Evolutionary conservation across 495 filamentous ascomycete genomes (phyloP), one percentile per base, ranked within the genome.

Genomic region (Chaetomium fimeti): DNA sequence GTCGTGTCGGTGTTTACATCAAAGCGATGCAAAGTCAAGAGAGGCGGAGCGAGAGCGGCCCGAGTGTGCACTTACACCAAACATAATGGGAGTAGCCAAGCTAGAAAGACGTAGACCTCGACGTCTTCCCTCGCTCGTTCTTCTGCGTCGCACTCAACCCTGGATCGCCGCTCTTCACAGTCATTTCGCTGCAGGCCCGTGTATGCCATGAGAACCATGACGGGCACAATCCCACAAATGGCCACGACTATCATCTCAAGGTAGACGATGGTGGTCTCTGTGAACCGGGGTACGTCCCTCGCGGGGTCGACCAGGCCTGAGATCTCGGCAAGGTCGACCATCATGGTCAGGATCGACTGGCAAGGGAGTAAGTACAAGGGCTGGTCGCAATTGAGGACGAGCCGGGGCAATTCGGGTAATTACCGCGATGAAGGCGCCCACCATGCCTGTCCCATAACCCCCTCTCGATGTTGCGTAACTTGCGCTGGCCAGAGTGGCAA

Each of bases 401-500:
- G n/a, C n/a, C n/a, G n/a, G n/a, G 38, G 38, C 38, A 11, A 11
- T 40, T 40, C 4, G 38, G 9, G 16, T 11, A 43, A 18, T 43
- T 55, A 55, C 52, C 27, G 52, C 27, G 18, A 55, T 36, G 52
- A 55, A 55, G 16, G 29, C 27, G 52, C 52, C 52, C 18, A 55
- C 18, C 52, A 55, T 32, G 11, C 52, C 52, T 18, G 27, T 29
- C 13, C 27, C 27, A 36, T 55, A 55, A 1, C 52, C 52, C 18
- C 13, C 52, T 36, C 52, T 55, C 29, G 29, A 36, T 11, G 27
- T n/a, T 28, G 52, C 52, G 32, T 55, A 55, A 36, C 27, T 55
- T 20, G 52, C 52, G 28, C 52, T 32, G 16, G 18, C 27, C 11
- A 55, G 9, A 4, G 52, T 36, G 3, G n/a, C 52, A 16, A 55